A percentile compares a stretch with the other conserved stretches of the same genome.
phyloP scores from a whole-genome alignment of 2,329 filamentous ascomycete species.

The Cercospora sp. region DNA sequence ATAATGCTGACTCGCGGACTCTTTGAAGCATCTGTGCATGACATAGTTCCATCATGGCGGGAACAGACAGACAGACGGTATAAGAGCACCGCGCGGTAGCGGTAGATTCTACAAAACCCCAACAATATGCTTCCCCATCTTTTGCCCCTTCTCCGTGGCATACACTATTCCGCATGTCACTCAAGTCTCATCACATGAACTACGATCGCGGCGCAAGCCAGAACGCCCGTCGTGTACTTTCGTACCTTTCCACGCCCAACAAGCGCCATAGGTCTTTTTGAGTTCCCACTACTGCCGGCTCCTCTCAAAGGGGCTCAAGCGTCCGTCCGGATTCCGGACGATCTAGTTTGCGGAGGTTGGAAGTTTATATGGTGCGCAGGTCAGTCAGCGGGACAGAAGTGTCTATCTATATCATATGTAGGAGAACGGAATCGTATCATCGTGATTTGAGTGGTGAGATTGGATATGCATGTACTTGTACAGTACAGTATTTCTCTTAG shows the following conservation, averaged over 20 bases:
- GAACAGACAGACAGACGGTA: background rate
- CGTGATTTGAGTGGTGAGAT: no score
- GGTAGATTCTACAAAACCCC: no score
- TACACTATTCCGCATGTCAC: no score
- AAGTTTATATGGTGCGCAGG: background rate
- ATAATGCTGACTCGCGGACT: background rate
- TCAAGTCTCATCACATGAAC: no score
- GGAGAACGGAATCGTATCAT: no score
- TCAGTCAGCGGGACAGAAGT: background rate
- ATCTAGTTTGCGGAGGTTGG: background rate
- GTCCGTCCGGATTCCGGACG: background rate
- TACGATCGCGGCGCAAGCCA: background rate
- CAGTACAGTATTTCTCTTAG: no score
- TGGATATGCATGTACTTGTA: no score
- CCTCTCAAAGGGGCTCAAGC: background rate
- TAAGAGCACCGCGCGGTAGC: background rate
- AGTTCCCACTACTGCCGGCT: background rate
- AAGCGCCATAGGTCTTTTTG: background rate
- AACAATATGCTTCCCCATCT: background rate
- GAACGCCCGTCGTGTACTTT: background rate
- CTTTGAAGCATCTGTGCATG: no score
- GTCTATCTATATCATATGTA: no score
- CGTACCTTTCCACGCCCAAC: background rate
- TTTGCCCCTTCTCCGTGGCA: no score
- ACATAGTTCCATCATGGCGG: background rate